Evolutionary conservation across 768 basidiomycete genomes (phyloP).

Genomic region (Rhizopogon salebrosus): DNA sequence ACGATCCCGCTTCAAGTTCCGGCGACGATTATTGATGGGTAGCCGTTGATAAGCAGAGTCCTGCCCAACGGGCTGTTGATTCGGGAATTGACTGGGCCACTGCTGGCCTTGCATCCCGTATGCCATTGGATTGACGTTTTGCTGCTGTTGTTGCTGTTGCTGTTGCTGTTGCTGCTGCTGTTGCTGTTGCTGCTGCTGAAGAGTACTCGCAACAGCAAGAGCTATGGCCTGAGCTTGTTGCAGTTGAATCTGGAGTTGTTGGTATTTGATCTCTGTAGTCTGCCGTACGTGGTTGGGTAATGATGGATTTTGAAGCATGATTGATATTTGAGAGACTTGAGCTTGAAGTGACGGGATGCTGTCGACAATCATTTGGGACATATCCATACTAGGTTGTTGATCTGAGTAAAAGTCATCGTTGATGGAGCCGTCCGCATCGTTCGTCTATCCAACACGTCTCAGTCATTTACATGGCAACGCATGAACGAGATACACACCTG

Average conservation of each 20-base stretch:
- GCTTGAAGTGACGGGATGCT: slow-evolving; percentile 81
- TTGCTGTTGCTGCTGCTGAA: slow-evolving; percentile 51
- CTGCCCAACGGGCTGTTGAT: slow-evolving; percentile 61
- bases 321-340: slow-evolving; percentile 73
- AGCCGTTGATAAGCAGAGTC: slow-evolving; percentile 87
- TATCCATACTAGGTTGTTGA: slow-evolving; percentile 66
- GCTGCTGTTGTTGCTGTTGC: slow-evolving; percentile 33
- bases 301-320: slow-evolving; percentile 75
- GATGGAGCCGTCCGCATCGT: slow-evolving; percentile 21
- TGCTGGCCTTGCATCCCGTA: slow-evolving; percentile 42
- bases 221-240: slow-evolving; percentile 74
- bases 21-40: slow-evolving; percentile 75
- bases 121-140: slow-evolving; percentile 26
- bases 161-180: slow-evolving; percentile 32
- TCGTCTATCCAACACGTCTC: slow-evolving; percentile 13
- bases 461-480: neutral
- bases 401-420: slow-evolving; percentile 71
- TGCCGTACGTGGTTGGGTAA: slow-evolving; percentile 70
- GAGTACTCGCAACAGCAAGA: slow-evolving; percentile 50
- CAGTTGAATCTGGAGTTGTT: slow-evolving; percentile 74
- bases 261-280: slow-evolving; percentile 79
- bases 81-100: slow-evolving; percentile 48
- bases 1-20: slow-evolving; percentile 74
- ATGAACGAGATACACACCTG: slow-evolving; percentile 30
- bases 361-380: slow-evolving; percentile 67